Conservation (phyloP, 768 basidiomycete genomes). For the Suillus paluster region DNA sequence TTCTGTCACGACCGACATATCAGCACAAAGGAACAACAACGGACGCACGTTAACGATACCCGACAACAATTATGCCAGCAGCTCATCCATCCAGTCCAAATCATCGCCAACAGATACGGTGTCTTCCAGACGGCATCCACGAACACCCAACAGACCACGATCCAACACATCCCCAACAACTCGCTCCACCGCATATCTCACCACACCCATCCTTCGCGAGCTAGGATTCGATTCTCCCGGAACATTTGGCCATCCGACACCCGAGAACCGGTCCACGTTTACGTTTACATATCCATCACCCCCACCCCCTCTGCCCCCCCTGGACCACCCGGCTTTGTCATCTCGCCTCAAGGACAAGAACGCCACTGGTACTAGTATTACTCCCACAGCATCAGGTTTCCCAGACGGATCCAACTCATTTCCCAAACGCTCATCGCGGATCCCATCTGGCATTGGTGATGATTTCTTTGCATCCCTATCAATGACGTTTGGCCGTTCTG, state of each 20-base stretch:
- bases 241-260: constrained; percentile 46
- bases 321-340: constrained; percentile 43
- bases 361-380: constrained; percentile 10
- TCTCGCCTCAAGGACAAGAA: constrained; percentile 22
- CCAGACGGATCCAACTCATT: constrained; percentile 30
- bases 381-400: constrained; percentile 12
- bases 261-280: constrained; percentile 24
- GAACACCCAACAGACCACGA: constrained; percentile 28
- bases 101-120: constrained; percentile 37
- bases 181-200: constrained; percentile 17
- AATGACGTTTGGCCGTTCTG: constrained; percentile 27
- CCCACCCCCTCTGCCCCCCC: constrained; percentile 59
- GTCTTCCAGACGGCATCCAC: constrained; percentile 30
- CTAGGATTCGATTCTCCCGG: constrained; percentile 39
- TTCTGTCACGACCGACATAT: constrained; percentile 23
- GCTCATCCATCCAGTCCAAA: constrained; percentile 24
- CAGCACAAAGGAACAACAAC: not conserved
- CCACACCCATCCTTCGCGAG: constrained; percentile 32
- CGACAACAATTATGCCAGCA: not conserved
- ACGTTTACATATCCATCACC: constrained; percentile 36
- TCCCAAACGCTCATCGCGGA: constrained; percentile 19
- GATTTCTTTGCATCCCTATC: constrained; percentile 28
- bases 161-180: constrained; percentile 22
- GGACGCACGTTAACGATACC: not conserved
- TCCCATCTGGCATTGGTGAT: constrained; percentile 12